Conservation (phyloP, 768 basidiomycete genomes). For the Ramaria rubella region DNA sequence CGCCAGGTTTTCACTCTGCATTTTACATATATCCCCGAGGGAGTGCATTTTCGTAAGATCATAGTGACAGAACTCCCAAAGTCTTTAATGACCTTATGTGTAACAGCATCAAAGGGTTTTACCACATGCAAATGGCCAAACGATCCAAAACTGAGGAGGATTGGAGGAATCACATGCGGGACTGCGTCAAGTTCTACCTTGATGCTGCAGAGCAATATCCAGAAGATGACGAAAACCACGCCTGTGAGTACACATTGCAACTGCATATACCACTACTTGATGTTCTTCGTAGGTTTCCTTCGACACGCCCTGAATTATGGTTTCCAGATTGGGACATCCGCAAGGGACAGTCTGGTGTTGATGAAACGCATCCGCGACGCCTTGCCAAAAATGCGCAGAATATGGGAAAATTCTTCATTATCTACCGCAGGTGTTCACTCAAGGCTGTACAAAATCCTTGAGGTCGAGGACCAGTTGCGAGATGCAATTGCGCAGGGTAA, state of each 20-base stretch:
- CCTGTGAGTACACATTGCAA: conserved; percentile 15
- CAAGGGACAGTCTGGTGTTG: conserved; percentile 22
- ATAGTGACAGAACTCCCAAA: background rate
- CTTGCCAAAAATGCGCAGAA: conserved; percentile 18
- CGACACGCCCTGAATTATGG: conserved; percentile 19
- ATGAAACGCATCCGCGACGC: conserved; percentile 18
- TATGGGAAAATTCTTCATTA: conserved; percentile 17
- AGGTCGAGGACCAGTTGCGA: background rate
- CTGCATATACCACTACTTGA: background rate
- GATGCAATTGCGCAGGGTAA: background rate
- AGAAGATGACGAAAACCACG: conserved; percentile 34
- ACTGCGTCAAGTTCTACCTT: conserved; percentile 26
- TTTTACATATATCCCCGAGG: conserved; percentile 35
- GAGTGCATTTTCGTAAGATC: conserved; percentile 31
- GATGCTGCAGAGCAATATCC: conserved; percentile 27
- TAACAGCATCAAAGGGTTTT: conserved; percentile 25
- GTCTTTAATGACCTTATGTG: background rate
- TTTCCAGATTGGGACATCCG: conserved; percentile 15
- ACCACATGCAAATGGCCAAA: conserved; percentile 22
- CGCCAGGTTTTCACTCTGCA: conserved; percentile 21
- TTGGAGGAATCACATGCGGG: conserved; percentile 15
- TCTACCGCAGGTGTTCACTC: background rate
- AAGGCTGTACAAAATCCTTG: background rate
- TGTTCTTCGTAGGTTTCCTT: conserved; percentile 26
- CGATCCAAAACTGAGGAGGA: conserved; percentile 14